Evolutionary conservation across 2,329 filamentous ascomycete species (phyloP), one percentile per base, ranked within the genome.

Genomic region (Trichoderma sp.): DNA sequence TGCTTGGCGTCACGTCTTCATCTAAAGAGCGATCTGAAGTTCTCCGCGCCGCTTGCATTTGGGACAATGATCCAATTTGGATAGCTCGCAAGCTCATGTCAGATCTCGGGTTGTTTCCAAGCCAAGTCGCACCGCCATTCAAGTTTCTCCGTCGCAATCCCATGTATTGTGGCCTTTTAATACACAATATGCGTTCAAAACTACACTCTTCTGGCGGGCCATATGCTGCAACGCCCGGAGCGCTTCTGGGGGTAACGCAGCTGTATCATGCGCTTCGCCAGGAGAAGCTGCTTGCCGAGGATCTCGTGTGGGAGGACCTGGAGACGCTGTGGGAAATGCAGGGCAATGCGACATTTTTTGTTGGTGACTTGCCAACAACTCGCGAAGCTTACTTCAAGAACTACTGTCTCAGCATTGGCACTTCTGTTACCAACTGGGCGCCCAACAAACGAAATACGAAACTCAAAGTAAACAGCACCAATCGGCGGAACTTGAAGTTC

Each of bases 341-440:
- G 25, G 57, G 57, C 25, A 32, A 32, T n/a, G 17, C 57, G 6
- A 32, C 57, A 13, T 45, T 60, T 1, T 60, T 60, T 15, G 57
- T 60, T 10, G 37, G 37, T 1, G 37, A 60, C 5, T 25, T 45
- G 15, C 57, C 37, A 27, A 60, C 25, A 15, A 60, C 45, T 37
- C 37, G 57, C 7, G 57, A 60, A 13, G 39, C 57, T n/a, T 60
- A 60, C 57, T 60, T 60, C 12, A 45, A 60, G 17, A 60, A 45
- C 37, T 60, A 60, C 25, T 60, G 39, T 37, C 10, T 58, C 13
- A 39, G 54, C 34, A 58, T 58, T 37, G 54, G 34, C 22, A 58
- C 54, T 3, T 58, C 54, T n/a, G 54, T 25, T 39, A 39, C 54
- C 2, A 39, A 58, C 22, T 60, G 37, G 27, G 57, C 37, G n/a